phyloP scores from a whole-genome alignment of 495 filamentous ascomycete species.

The Cenococcum geophilum region DNA sequence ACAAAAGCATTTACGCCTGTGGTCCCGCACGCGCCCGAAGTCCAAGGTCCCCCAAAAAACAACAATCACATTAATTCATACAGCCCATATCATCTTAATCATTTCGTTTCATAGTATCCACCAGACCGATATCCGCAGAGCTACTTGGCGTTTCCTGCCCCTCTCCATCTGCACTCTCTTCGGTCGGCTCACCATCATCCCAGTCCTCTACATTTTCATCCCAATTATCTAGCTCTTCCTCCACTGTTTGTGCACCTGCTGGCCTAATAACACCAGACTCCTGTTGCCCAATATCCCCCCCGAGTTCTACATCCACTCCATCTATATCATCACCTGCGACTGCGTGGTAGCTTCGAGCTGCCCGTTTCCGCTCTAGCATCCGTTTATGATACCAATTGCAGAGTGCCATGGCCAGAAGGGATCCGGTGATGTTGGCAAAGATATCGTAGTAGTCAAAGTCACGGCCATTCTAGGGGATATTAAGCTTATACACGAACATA shows the following conservation, averaged over 20 bases:
- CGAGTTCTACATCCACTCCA: constrained; percentile 45
- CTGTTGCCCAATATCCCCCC: constrained; percentile 30
- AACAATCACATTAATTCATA: not conserved
- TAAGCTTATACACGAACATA: constrained; percentile 14
- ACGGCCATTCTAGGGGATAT: constrained; percentile 52
- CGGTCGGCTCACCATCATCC: constrained; percentile 45
- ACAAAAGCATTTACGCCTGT: not conserved
- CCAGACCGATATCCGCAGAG: constrained; percentile 22
- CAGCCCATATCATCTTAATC: constrained; percentile 12
- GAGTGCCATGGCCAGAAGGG: constrained; percentile 59
- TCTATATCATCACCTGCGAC: constrained; percentile 51
- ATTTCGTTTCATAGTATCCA: constrained; percentile 22
- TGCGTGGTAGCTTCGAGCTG: constrained; percentile 61
- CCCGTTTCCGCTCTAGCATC: constrained; percentile 85
- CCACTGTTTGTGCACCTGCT: constrained; percentile 43
- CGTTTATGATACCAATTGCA: constrained; percentile 89
- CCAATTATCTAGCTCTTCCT: constrained; percentile 76
- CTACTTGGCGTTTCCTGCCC: constrained; percentile 8
- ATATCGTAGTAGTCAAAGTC: constrained; percentile 81
- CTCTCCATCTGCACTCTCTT: constrained; percentile 7
- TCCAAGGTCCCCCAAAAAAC: not conserved
- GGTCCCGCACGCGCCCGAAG: not conserved
- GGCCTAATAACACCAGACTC: constrained; percentile 30
- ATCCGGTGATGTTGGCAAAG: constrained; percentile 80
- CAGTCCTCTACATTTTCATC: constrained; percentile 76